phyloP scores from a whole-genome alignment of 805 yeast species.

The Zygotorulaspora chibaensis region DNA sequence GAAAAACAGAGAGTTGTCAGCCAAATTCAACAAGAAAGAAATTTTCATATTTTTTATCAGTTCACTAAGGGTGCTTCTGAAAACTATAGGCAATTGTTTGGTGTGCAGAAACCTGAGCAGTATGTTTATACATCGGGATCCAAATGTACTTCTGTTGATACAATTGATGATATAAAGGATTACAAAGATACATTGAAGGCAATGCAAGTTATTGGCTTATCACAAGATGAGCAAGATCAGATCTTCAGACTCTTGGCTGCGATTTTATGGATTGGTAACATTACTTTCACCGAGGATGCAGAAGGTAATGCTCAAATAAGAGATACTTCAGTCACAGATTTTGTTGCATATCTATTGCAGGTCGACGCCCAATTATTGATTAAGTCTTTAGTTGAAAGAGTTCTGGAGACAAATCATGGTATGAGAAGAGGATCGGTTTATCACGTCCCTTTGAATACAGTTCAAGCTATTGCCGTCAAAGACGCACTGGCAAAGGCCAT shows the following conservation, averaged over 20 bases:
- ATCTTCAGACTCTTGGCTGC: conserved; percentile 82
- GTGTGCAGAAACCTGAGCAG: conserved; percentile 91
- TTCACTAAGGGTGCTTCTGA: conserved; percentile 88
- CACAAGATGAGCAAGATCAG: conserved; percentile 80
- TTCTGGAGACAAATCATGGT: conserved; percentile 88
- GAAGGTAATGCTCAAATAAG: conserved; percentile 79
- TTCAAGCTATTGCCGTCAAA: conserved; percentile 91
- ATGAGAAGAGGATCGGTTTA: conserved; percentile 87
- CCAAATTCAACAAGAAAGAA: conserved; percentile 87
- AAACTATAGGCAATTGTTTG: conserved; percentile 73
- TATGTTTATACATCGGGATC: conserved; percentile 85
- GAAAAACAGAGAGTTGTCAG: conserved; percentile 98
- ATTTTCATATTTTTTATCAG: conserved; percentile 96
- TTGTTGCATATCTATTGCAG: conserved; percentile 86
- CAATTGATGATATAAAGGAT: conserved; percentile 79
- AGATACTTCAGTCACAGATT: conserved; percentile 88
- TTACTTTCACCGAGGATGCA: conserved; percentile 78
- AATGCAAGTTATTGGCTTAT: conserved; percentile 81
- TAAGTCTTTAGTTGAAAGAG: conserved; percentile 70
- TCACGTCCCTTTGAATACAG: conserved; percentile 86
- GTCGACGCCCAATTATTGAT: conserved; percentile 65
- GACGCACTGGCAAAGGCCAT: conserved; percentile 95
- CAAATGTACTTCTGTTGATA: conserved; percentile 78
- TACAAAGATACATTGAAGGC: conserved; percentile 78
- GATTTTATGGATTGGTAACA: conserved; percentile 91